A percentile compares a stretch with the other conserved stretches of the same genome.
phyloP scores from a whole-genome alignment of 2,329 filamentous ascomycete species.

The Xylariaceae sp. region DNA sequence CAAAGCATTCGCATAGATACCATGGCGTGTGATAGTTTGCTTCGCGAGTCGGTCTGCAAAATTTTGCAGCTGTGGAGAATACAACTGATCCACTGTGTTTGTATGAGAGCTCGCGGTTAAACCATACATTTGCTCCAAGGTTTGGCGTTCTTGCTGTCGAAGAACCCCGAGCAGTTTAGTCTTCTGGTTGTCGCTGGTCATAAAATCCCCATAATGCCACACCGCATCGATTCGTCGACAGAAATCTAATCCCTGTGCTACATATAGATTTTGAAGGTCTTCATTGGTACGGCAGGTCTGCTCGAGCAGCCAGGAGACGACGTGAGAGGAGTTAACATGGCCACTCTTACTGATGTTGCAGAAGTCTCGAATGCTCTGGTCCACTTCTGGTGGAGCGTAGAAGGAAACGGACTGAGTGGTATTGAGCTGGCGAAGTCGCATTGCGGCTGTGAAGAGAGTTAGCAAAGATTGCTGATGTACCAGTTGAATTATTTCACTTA shows the following conservation, averaged over 20 bases:
- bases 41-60: conserved; percentile 10
- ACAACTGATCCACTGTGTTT: neutral
- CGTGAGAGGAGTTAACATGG: conserved; percentile 53
- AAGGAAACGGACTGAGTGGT: conserved; percentile 62
- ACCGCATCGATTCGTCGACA: conserved; percentile 60
- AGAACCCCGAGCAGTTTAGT: conserved; percentile 48
- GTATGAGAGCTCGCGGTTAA: neutral
- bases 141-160: conserved; percentile 60
- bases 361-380: conserved; percentile 63
- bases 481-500: conserved; percentile 1
- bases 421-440: conserved; percentile 66
- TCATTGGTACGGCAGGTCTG: conserved; percentile 67
- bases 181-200: conserved; percentile 44
- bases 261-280: conserved; percentile 63
- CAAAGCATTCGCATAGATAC: conserved; percentile 54
- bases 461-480: neutral
- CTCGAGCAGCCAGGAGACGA: conserved; percentile 64
- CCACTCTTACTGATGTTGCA: conserved; percentile 34
- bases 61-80: conserved; percentile 1
- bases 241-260: conserved; percentile 66
- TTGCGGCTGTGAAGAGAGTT: conserved; percentile 56
- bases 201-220: conserved; percentile 48
- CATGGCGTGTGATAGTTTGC: conserved; percentile 41
- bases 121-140: conserved; percentile 63
- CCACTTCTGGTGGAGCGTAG: conserved; percentile 64